A percentile compares a stretch with the other conserved stretches of the same genome.
phyloP scores from a whole-genome alignment of 148 eudicot genomes.

The Cornus florida region DNA sequence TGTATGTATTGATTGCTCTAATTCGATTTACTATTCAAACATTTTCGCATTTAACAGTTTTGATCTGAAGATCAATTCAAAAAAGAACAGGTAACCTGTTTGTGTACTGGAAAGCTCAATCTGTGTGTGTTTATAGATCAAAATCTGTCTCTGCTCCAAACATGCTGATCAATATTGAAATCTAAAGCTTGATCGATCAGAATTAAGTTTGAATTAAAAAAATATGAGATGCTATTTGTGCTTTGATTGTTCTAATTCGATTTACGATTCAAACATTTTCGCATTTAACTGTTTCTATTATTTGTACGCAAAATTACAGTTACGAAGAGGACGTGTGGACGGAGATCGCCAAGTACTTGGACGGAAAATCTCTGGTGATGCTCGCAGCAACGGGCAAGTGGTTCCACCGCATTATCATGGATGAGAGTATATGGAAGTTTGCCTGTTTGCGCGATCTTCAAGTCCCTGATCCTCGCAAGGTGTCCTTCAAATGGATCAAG shows the following conservation, averaged over 20 bases:
- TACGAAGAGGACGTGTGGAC: conserved; percentile 87
- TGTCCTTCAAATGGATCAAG: conserved; percentile 62
- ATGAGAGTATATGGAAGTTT: conserved; percentile 82
- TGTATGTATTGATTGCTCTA: background rate
- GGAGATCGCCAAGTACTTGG: conserved; percentile 82
- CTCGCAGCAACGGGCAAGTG: conserved; percentile 78
- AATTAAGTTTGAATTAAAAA: background rate
- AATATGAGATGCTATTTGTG: background rate
- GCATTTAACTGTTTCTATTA: background rate
- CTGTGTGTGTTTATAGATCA: background rate
- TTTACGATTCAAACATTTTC: background rate
- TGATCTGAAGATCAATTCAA: too few relatives aligned
- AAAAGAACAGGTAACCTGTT: background rate
- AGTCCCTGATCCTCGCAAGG: conserved; percentile 72
- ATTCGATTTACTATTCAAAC: background rate
- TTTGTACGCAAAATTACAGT: conserved; percentile 31
- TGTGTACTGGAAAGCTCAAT: background rate
- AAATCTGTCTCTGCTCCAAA: background rate
- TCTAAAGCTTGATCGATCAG: background rate
- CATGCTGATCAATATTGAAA: background rate
- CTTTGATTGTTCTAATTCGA: background rate
- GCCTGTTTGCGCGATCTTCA: conserved; percentile 80
- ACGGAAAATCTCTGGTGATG: conserved; percentile 74
- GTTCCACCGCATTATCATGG: conserved; percentile 66
- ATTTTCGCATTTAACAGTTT: background rate